Evolutionary conservation across 768 basidiomycete genomes (phyloP).

Genomic region (Kwoniella mangroviensis): DNA sequence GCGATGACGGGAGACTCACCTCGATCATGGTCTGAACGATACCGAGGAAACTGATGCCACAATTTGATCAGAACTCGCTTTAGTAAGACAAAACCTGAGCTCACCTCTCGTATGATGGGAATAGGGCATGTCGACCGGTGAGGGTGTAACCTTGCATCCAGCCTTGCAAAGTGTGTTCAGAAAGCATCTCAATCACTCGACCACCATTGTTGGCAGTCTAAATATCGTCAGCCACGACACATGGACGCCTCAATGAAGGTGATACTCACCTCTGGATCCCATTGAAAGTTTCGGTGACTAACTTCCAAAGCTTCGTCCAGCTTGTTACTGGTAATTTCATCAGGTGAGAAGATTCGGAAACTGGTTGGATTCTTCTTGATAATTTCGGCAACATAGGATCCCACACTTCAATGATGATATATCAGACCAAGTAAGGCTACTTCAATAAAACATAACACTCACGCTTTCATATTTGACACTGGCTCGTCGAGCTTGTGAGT

Average conservation of each 20-base stretch:
- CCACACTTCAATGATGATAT: conserved; percentile 52
- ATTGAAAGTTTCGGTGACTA: conserved; percentile 75
- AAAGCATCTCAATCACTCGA: conserved; percentile 81
- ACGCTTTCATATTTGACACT: conserved; percentile 76
- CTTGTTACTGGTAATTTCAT: conserved; percentile 85
- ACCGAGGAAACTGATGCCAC: conserved; percentile 68
- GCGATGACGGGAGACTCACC: conserved; percentile 4
- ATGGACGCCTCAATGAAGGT: not conserved
- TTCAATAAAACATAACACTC: conserved; percentile 13
- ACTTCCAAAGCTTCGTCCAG: conserved; percentile 76
- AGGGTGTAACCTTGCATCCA: conserved; percentile 93
- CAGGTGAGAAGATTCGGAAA: conserved; percentile 90
- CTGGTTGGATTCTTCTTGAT: conserved; percentile 70
- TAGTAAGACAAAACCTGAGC: not conserved
- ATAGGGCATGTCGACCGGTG: conserved; percentile 74
- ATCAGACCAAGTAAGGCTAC: conserved; percentile 6
- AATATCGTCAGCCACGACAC: conserved; percentile 39
- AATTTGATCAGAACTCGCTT: not conserved
- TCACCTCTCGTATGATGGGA: conserved; percentile 83
- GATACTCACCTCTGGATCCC: conserved; percentile 65
- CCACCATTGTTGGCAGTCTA: conserved; percentile 71
- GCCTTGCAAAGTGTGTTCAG: conserved; percentile 51
- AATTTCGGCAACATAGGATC: conserved; percentile 58
- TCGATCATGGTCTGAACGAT: conserved; percentile 82
- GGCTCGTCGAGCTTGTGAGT: conserved; percentile 65